A percentile compares a stretch with the other conserved stretches of the same genome.
Evolutionary conservation across 345 rosid species (phyloP).

Genomic region (Euphorbia lathyris): DNA sequence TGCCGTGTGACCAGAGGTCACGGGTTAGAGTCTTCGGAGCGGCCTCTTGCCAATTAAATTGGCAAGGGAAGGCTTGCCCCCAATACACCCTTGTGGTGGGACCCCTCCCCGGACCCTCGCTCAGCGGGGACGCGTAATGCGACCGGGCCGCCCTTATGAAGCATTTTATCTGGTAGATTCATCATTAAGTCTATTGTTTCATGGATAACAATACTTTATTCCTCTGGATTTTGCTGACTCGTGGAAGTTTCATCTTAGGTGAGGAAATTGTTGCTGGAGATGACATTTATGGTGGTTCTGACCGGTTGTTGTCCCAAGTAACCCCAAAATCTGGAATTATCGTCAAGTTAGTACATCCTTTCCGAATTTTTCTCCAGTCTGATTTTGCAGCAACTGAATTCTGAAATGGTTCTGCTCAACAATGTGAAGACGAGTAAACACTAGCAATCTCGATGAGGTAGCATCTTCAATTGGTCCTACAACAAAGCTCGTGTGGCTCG

Average conservation of each 20-base stretch:
- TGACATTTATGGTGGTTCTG: constrained; percentile 93
- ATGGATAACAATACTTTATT: background rate
- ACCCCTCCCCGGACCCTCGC: too few species aligned
- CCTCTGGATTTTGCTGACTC: background rate
- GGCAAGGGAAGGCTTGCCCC: too few species aligned
- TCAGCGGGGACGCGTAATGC: too few species aligned
- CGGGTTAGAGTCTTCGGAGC: too few species aligned
- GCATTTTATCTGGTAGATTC: background rate
- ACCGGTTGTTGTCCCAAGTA: constrained; percentile 80
- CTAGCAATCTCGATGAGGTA: constrained; percentile 63
- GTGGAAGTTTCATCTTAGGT: constrained; percentile 36
- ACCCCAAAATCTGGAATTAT: constrained; percentile 69
- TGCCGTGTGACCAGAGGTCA: too few species aligned
- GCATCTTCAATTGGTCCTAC: constrained; percentile 68
- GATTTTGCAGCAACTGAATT: constrained; percentile 6
- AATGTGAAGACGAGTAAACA: constrained; percentile 71
- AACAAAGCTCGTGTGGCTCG: constrained; percentile 91
- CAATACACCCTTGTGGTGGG: too few species aligned
- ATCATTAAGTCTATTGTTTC: background rate
- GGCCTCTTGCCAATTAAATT: too few species aligned
- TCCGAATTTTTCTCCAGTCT: background rate
- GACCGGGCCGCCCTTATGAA: too few species aligned
- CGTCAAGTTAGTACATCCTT: constrained; percentile 62
- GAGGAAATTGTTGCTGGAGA: constrained; percentile 92
- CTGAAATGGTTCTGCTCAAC: constrained; percentile 19